These are phyloP conservation scores for Solanum hybrid DNA, from an alignment of 305 asterid genomes.

Conservation along the genomic window DNA sequence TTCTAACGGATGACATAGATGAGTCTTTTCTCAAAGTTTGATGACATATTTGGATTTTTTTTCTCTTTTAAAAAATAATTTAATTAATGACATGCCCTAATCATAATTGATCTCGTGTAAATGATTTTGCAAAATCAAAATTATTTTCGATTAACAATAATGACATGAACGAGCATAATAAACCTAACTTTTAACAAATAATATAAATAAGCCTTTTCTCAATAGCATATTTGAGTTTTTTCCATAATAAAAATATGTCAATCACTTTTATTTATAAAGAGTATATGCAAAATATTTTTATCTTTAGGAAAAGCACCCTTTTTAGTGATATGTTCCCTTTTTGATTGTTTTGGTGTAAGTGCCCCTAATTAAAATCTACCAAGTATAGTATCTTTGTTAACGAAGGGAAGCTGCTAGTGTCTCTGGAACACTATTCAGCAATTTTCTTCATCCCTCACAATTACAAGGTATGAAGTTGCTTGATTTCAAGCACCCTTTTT, in stretches of 20 bases:
- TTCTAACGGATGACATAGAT: too few relatives aligned
- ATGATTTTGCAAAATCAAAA: too few relatives aligned
- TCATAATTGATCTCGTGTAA: neutral
- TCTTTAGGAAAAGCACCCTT: neutral
- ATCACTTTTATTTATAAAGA: too few relatives aligned
- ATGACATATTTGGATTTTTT: too few relatives aligned
- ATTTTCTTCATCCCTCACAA: neutral
- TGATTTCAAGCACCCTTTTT: neutral
- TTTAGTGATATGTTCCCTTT: too few relatives aligned
- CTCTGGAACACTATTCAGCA: neutral
- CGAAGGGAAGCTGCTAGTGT: neutral
- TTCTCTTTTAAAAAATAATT: too few relatives aligned
- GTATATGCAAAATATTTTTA: too few relatives aligned
- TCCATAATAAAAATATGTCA: neutral
- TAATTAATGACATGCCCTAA: neutral
- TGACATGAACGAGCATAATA: neutral
- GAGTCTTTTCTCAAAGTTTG: too few relatives aligned
- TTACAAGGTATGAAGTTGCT: neutral
- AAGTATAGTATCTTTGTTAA: neutral
- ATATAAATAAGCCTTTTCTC: neutral
- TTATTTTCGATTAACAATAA: neutral
- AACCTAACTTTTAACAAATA: too few relatives aligned
- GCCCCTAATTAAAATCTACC: neutral
- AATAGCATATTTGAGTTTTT: neutral
- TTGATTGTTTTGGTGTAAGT: too few relatives aligned